Base-by-base conservation (phyloP, 2,329 filamentous ascomycete species). In the Phyllosticta paracitricarpa region DNA sequence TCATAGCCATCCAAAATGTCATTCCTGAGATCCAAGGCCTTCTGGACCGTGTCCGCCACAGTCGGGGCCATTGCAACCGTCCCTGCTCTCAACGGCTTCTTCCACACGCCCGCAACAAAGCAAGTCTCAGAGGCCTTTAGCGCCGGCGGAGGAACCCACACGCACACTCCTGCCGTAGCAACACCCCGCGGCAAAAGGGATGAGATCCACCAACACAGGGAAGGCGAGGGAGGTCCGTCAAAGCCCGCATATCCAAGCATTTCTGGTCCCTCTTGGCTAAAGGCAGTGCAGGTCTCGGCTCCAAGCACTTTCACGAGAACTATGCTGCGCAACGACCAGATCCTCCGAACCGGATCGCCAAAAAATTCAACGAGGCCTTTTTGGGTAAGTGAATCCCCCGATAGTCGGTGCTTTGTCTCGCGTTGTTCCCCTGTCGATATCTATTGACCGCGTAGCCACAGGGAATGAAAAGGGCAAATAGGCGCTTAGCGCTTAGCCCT, bases 1-100 rank as follows among this genome's bases (percentile, higher is more conserved):
- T 14, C 10, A 40, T 25, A 10, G 4, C 12, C 14, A 5, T 54
- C 48, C 56, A 35, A 48, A 14, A 62, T 62, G 61, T 25, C 61
- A 12, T 40, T 59, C 25, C 40, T 62, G 35, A 62, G 17, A 22
- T 40, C 26, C 52, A 64, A 64, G 25, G 53, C 56, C 14, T 52
- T 60, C 51, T 59, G 58, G 52, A 28, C 6, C 26, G 52, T 63
- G 17, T 54, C 35, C 14, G 53, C 69, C 28, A 68, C 67, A 58
- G 67, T 70, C 17, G 71, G 72, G 62, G 70, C 73, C 63, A 65
- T 65, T 57, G 73, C 73, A 67, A 71, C 73, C 66, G 65, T 72
- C 58, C 67, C 68, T 63, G 72, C 72, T 69, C 68, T 71, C 61
- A 68, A 68, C 58, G 71, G 73, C 72, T 69, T 71, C 10, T 72